Conservation (phyloP, 2,329 filamentous ascomycete genomes). For the Nakataea oryzae region DNA sequence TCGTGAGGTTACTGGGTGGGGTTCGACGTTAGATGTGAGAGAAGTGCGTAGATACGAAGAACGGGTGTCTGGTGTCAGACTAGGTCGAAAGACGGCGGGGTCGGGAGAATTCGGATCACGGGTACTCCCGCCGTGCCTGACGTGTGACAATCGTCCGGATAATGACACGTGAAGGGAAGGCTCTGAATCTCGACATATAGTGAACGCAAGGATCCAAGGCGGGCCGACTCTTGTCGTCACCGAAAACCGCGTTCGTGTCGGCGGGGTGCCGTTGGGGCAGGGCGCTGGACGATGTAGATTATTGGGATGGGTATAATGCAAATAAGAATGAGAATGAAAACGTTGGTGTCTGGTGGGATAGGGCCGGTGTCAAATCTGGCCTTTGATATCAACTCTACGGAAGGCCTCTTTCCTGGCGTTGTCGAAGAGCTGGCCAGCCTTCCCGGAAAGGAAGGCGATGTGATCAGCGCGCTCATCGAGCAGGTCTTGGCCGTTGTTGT, state of each 20-base stretch:
- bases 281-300: not conserved
- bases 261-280: not conserved
- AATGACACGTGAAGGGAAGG: not conserved
- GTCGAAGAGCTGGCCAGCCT: slow-evolving; percentile 67
- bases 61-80: not conserved
- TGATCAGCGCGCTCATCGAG: slow-evolving; percentile 68
- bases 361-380: slow-evolving; percentile 61
- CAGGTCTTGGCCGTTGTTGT: slow-evolving; percentile 64
- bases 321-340: not conserved
- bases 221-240: not conserved
- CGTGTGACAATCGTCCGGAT: not conserved
- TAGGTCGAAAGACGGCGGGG: not conserved
- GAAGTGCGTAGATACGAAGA: not conserved
- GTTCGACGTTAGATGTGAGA: not conserved
- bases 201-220: not conserved
- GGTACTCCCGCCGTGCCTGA: not conserved
- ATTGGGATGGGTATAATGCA: not conserved
- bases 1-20: not conserved
- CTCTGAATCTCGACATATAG: not conserved
- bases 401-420: slow-evolving; percentile 63
- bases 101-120: not conserved
- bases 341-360: not conserved
- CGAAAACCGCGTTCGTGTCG: not conserved
- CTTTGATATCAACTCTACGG: slow-evolving; percentile 88
- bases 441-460: slow-evolving; percentile 63